These are phyloP conservation scores for Rhizopogon hawkerae DNA, from an alignment of 1,284 basidiomycete genomes.

Conservation along the genomic window DNA sequence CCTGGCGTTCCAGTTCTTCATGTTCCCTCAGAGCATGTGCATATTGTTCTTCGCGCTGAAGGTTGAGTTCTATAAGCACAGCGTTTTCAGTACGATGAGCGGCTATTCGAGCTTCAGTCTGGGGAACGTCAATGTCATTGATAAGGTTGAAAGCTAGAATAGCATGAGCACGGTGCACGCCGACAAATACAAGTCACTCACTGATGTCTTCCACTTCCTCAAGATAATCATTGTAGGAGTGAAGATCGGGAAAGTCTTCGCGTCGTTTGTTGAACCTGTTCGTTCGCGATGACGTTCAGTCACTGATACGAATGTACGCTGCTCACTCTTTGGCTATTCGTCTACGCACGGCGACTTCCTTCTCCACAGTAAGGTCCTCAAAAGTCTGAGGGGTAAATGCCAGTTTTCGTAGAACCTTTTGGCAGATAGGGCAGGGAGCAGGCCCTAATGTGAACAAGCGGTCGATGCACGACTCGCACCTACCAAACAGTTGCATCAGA, in stretches of 20 bases:
- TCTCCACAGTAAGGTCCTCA: conserved; percentile 93
- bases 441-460: conserved; percentile 93
- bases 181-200: conserved; percentile 31
- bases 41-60: conserved; percentile 70
- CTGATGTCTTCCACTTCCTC: conserved; percentile 95
- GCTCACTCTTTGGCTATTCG: conserved; percentile 76
- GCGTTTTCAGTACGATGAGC: conserved; percentile 78
- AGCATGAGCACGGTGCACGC: conserved; percentile 7
- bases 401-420: conserved; percentile 82
- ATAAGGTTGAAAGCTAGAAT: conserved; percentile 87
- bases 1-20: conserved; percentile 63
- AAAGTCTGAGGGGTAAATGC: conserved; percentile 97
- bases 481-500: conserved; percentile 23
- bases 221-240: conserved; percentile 92
- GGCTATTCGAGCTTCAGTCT: conserved; percentile 79
- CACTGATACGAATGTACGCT: background rate
- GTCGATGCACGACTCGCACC: conserved; percentile 98
- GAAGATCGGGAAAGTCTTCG: conserved; percentile 81
- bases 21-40: conserved; percentile 61
- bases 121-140: conserved; percentile 78
- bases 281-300: background rate
- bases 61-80: conserved; percentile 69
- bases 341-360: conserved; percentile 86
- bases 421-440: conserved; percentile 92
- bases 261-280: conserved; percentile 84